Evolutionary conservation across 768 basidiomycete species (phyloP).

Genomic region (Rhodotorula kratochvilovae): DNA sequence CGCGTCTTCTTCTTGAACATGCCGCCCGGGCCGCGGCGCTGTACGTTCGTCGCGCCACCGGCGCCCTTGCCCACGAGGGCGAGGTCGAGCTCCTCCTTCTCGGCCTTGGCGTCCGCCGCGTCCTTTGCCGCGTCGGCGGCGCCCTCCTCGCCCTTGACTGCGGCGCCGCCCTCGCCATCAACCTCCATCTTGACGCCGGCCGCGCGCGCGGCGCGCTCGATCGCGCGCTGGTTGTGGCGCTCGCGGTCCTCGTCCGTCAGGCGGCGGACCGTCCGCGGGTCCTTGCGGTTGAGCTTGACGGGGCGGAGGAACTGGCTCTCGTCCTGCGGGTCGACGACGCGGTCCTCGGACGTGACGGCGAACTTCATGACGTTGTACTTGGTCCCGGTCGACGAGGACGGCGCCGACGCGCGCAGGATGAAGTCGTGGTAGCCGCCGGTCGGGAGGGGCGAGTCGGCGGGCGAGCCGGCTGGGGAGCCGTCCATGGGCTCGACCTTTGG

Average conservation of each 20-base stretch:
- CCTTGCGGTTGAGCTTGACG: slow-evolving; percentile 82
- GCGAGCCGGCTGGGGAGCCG: neutral
- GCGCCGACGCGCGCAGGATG: slow-evolving; percentile 14
- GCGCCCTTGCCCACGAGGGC: slow-evolving; percentile 32
- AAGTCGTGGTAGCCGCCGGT: slow-evolving; percentile 19
- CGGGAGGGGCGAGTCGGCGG: slow-evolving; percentile 3
- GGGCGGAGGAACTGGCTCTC: slow-evolving; percentile 65
- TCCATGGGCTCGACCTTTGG: slow-evolving; percentile 1
- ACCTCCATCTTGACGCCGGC: slow-evolving; percentile 12
- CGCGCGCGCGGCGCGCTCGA: slow-evolving; percentile 4
- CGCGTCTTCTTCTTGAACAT: slow-evolving; percentile 70
- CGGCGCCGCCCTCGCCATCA: slow-evolving; percentile 8
- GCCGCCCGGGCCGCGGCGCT: slow-evolving; percentile 21
- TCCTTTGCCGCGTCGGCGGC: neutral
- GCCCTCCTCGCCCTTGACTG: slow-evolving; percentile 9
- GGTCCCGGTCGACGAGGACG: slow-evolving; percentile 55
- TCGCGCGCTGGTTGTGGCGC: slow-evolving; percentile 19
- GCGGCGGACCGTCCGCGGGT: slow-evolving; percentile 52
- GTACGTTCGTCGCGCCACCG: neutral
- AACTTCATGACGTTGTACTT: slow-evolving; percentile 92
- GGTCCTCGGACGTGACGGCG: slow-evolving; percentile 49
- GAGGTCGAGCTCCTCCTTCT: slow-evolving; percentile 31
- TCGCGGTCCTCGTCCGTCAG: slow-evolving; percentile 37
- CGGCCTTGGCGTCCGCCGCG: neutral
- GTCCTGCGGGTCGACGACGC: slow-evolving; percentile 64